These are phyloP conservation scores for Glycine latifolia DNA, from an alignment of 306 rosid genomes.

Conservation along the genomic window DNA sequence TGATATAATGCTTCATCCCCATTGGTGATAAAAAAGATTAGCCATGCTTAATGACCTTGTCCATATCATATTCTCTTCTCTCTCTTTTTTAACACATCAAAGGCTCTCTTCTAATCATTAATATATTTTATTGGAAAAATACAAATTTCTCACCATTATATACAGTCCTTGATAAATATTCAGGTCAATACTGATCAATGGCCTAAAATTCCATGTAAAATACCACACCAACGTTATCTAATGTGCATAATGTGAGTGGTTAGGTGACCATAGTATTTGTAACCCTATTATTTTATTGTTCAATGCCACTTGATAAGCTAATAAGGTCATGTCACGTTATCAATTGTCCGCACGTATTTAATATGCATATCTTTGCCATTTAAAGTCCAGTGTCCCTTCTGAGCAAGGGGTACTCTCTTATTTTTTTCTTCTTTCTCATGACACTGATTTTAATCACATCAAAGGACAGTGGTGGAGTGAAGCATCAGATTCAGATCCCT, in stretches of 20 bases:
- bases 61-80: conserved; percentile 31
- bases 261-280: conserved; percentile 20
- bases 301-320: conserved; percentile 45
- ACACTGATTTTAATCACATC: conserved; percentile 48
- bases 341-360: conserved; percentile 38
- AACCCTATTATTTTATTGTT: conserved; percentile 24
- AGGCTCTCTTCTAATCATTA: conserved; percentile 7
- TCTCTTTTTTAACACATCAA: not conserved
- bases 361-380: conserved; percentile 35
- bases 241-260: conserved; percentile 19
- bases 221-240: conserved; percentile 11
- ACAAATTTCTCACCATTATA: not conserved
- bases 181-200: not conserved
- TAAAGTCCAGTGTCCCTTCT: conserved; percentile 52
- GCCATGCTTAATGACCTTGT: conserved; percentile 27
- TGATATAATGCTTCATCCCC: conserved; percentile 40
- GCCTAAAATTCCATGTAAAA: not conserved
- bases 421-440: not conserved
- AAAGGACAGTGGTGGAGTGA: conserved; percentile 50
- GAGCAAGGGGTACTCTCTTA: conserved; percentile 33
- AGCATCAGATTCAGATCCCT: conserved; percentile 43
- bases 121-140: not conserved
- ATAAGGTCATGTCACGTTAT: conserved; percentile 43
- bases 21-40: conserved; percentile 45
- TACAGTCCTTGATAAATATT: not conserved